A percentile compares a stretch with the other conserved stretches of the same genome.
Conservation (phyloP, 2,329 filamentous ascomycete species). For the Aspergillus quadricinctus region DNA sequence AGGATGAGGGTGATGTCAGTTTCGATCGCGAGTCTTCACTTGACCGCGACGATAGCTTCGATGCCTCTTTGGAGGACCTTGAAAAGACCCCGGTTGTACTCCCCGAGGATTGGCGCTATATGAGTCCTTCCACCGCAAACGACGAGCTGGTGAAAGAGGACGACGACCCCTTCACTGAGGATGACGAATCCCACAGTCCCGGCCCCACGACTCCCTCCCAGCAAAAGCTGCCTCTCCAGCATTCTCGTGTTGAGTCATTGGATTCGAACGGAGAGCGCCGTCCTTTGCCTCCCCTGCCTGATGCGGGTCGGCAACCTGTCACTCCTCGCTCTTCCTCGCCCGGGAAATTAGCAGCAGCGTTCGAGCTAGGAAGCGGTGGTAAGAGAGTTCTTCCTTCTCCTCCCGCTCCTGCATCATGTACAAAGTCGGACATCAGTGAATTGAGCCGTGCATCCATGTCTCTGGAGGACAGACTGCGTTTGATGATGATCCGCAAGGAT, state of each 20-base stretch:
- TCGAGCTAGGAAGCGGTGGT: slow-evolving; percentile 65
- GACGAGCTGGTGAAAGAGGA: slow-evolving; percentile 50
- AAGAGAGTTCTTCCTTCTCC: slow-evolving; percentile 69
- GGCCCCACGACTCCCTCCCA: slow-evolving; percentile 48
- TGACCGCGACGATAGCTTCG: slow-evolving; percentile 81
- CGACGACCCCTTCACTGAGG: slow-evolving; percentile 64
- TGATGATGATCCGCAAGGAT: slow-evolving; percentile 79
- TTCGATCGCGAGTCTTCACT: slow-evolving; percentile 54
- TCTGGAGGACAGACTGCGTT: slow-evolving; percentile 75
- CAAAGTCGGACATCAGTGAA: slow-evolving; percentile 73
- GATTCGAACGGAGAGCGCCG: slow-evolving; percentile 77
- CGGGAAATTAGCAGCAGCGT: slow-evolving; percentile 62
- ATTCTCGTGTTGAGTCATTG: slow-evolving; percentile 65
- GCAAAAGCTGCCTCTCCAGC: slow-evolving; percentile 26
- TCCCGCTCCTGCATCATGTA: slow-evolving; percentile 61
- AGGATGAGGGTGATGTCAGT: slow-evolving; percentile 64
- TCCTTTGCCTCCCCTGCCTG: slow-evolving; percentile 81
- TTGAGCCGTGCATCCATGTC: slow-evolving; percentile 74
- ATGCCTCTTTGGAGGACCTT: slow-evolving; percentile 89
- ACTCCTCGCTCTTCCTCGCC: slow-evolving; percentile 53
- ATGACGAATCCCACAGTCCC: slow-evolving; percentile 63
- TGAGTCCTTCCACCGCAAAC: slow-evolving; percentile 62
- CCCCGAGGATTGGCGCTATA: slow-evolving; percentile 88
- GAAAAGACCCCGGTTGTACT: slow-evolving; percentile 98
- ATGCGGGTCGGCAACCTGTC: slow-evolving; percentile 29